A percentile compares a stretch with the other conserved stretches of the same genome.
Conservation (phyloP, 75 land plant genomes). For the Pseudotsuga menziesii region DNA sequence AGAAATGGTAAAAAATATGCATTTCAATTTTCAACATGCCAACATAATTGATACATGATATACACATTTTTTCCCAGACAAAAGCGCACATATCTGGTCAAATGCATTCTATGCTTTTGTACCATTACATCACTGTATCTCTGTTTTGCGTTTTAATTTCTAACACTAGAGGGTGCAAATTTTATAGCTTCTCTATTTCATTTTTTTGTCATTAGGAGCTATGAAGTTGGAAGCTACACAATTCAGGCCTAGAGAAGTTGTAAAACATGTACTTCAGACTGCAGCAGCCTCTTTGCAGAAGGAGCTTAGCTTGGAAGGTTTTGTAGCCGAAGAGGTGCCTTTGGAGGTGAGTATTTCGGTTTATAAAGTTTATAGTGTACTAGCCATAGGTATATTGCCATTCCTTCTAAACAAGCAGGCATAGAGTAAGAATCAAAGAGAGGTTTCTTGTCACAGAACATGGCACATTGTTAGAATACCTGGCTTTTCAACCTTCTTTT, state of each 20-base stretch:
- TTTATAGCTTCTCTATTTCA: slow-evolving; percentile 8
- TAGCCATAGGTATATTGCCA: neutral
- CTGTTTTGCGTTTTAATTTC: neutral
- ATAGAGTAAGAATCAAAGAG: neutral
- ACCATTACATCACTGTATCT: neutral
- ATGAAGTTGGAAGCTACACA: slow-evolving; percentile 91
- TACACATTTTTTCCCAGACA: neutral
- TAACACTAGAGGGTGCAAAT: neutral
- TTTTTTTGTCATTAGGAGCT: slow-evolving; percentile 43
- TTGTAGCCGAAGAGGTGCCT: slow-evolving; percentile 68
- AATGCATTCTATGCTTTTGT: neutral
- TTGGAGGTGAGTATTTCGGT: slow-evolving; percentile 50
- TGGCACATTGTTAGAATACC: neutral
- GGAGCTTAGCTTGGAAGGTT: slow-evolving; percentile 65
- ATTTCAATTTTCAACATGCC: neutral
- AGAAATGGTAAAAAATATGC: neutral
- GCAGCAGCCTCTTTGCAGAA: slow-evolving; percentile 78
- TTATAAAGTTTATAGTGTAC: neutral
- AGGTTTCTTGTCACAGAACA: neutral
- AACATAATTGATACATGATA: neutral
- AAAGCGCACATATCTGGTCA: neutral
- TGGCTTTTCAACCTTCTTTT: neutral
- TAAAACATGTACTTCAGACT: slow-evolving; percentile 84
- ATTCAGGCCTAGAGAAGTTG: slow-evolving; percentile 84
- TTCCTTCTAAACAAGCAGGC: neutral